These are phyloP conservation scores for Hypomyces perniciosus DNA, from an alignment of 2,329 filamentous ascomycete species.

Conservation along the genomic window DNA sequence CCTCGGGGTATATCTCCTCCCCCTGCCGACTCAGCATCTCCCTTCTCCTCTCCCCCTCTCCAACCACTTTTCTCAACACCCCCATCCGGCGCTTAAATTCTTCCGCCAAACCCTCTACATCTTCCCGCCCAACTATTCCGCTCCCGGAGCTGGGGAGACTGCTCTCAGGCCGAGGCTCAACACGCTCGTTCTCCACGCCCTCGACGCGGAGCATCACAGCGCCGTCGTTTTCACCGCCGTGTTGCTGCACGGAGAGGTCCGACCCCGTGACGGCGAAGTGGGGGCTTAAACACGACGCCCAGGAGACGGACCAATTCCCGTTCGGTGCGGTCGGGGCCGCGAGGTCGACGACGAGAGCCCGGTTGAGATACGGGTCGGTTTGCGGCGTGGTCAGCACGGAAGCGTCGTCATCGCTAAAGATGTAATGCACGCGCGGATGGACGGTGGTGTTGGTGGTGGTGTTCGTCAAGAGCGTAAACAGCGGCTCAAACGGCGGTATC, in stretches of 20 bases:
- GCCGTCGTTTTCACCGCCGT: conserved; percentile 21
- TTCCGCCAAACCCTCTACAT: conserved; percentile 46
- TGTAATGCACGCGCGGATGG: conserved; percentile 84
- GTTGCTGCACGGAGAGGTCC: conserved; percentile 38
- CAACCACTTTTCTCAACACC: conserved; percentile 47
- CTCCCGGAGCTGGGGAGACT: conserved; percentile 25
- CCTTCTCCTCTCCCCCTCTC: conserved; percentile 42
- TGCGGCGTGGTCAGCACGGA: conserved; percentile 60
- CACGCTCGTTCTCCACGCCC: conserved; percentile 33
- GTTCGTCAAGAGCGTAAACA: conserved; percentile 83
- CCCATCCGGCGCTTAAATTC: conserved; percentile 55
- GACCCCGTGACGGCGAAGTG: conserved; percentile 60
- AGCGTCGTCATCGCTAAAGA: conserved; percentile 88
- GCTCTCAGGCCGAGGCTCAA: conserved; percentile 20
- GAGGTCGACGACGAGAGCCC: conserved; percentile 53
- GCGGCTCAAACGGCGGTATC: conserved; percentile 58
- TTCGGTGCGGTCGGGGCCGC: conserved; percentile 21
- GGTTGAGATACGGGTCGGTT: conserved; percentile 27
- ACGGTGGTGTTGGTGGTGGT: conserved; percentile 64
- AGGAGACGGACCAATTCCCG: conserved; percentile 49
- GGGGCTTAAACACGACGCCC: conserved; percentile 65
- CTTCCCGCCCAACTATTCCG: conserved; percentile 33
- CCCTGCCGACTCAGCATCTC: conserved; percentile 15
- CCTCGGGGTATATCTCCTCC: conserved; percentile 7
- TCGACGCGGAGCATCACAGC: conserved; percentile 30